These are phyloP conservation scores for Sisymbrium altissimum DNA, from an alignment of 345 rosid genomes.

Conservation along the genomic window DNA sequence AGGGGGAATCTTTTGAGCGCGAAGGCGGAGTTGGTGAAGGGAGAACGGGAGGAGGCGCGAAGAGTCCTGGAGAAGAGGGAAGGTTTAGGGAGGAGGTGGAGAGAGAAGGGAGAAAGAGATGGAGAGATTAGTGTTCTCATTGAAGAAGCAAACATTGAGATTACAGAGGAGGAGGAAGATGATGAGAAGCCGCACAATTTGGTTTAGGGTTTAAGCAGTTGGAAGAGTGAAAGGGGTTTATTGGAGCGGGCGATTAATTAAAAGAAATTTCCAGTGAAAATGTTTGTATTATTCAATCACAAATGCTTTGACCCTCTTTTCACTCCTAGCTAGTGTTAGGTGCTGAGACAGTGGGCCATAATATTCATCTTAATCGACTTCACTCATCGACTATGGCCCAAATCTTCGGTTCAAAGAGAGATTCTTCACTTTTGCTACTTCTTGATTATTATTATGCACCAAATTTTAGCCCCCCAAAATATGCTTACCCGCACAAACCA, in stretches of 20 bases:
- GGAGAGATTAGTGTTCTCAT: slow-evolving; percentile 51
- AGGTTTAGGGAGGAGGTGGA: slow-evolving; percentile 37
- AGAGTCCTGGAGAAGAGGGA: slow-evolving; percentile 28
- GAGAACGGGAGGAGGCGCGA: neutral
- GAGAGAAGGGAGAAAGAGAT: slow-evolving; percentile 21
- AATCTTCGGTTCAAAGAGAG: neutral
- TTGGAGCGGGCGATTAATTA: too few species aligned
- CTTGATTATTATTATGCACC: too few species aligned
- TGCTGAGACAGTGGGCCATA: neutral
- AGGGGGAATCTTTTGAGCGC: slow-evolving; percentile 14
- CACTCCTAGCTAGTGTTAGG: neutral
- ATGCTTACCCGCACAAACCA: too few species aligned
- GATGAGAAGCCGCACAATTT: too few species aligned
- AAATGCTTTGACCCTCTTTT: too few species aligned
- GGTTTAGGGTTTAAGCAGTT: slow-evolving; percentile 5
- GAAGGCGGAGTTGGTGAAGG: slow-evolving; percentile 24
- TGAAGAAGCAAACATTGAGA: slow-evolving; percentile 38
- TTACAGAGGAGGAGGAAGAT: neutral
- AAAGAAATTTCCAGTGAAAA: too few species aligned
- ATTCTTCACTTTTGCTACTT: neutral
- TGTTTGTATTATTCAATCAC: too few species aligned
- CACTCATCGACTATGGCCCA: neutral
- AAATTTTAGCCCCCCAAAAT: too few species aligned
- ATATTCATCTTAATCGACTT: too few species aligned
- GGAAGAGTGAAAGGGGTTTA: neutral